Evolutionary conservation across 2,329 filamentous ascomycete species (phyloP).

Genomic region (Penicillium sp.): DNA sequence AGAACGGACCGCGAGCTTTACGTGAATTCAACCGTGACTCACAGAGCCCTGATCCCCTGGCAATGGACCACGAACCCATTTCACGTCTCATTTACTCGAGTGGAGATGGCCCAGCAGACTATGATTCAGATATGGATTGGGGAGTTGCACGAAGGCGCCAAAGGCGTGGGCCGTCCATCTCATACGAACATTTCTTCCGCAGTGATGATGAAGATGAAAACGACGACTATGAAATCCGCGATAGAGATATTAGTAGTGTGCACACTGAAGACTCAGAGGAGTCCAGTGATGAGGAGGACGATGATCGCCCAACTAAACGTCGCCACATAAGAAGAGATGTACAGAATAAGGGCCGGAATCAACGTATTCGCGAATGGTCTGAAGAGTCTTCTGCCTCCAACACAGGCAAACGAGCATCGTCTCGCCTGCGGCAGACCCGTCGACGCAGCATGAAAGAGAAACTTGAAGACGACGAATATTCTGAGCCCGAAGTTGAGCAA

Average conservation of each 20-base stretch:
- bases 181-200: slow-evolving; percentile 2
- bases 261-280: neutral
- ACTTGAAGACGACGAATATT: slow-evolving; percentile 33
- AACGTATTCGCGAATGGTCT: neutral
- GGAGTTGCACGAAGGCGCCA: neutral
- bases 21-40: slow-evolving; percentile 15
- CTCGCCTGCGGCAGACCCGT: slow-evolving; percentile 26
- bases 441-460: slow-evolving; percentile 47
- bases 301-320: neutral
- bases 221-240: neutral
- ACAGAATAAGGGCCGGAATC: neutral
- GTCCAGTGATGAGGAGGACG: neutral
- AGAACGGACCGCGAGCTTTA: slow-evolving; percentile 26
- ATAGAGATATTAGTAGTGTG: too few species aligned
- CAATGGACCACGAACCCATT: neutral
- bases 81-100: neutral
- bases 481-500: slow-evolving; percentile 47
- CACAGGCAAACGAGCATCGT: slow-evolving; percentile 30
- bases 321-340: neutral
- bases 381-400: slow-evolving; percentile 14
- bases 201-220: neutral
- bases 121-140: slow-evolving; percentile 1
- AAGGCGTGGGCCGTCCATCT: neutral
- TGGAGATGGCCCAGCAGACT: slow-evolving; percentile 11
- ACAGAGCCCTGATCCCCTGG: slow-evolving; percentile 8